Conservation (phyloP, 2,329 filamentous ascomycete genomes). For the Albophoma yamanashiensis region DNA sequence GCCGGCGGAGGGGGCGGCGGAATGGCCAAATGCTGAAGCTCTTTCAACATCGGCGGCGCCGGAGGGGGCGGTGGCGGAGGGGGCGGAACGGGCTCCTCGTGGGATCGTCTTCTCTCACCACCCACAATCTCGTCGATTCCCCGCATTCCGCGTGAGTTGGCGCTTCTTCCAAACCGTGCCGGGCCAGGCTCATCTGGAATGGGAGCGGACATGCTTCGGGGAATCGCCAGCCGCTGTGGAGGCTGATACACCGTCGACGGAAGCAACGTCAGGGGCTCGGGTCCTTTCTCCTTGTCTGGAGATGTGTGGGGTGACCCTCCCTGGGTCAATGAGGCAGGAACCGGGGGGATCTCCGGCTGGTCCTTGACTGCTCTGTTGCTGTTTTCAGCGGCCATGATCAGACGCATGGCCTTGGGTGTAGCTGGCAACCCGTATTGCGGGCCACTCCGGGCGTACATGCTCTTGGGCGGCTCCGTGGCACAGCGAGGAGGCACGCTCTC, state of each 20-base stretch:
- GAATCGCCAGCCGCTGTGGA: constrained; percentile 35
- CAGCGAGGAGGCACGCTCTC: constrained; percentile 45
- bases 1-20: constrained; percentile 53
- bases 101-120: constrained; percentile 32
- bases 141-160: constrained; percentile 24
- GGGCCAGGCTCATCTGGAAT: constrained; percentile 29
- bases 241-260: constrained; percentile 52
- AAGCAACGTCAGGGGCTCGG: constrained; percentile 34
- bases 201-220: constrained; percentile 51
- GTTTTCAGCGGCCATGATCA: constrained; percentile 55
- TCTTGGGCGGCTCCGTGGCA: constrained; percentile 51
- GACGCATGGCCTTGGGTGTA: constrained; percentile 82
- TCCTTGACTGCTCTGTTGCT: constrained; percentile 23
- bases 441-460: constrained; percentile 36
- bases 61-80: constrained; percentile 40
- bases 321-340: constrained; percentile 37
- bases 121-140: constrained; percentile 37
- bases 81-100: constrained; percentile 38
- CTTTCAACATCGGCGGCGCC: constrained; percentile 42
- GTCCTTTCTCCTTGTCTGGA: constrained; percentile 19
- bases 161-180: constrained; percentile 21
- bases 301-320: constrained; percentile 28
- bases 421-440: constrained; percentile 71
- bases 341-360: constrained; percentile 45
- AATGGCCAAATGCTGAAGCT: constrained; percentile 50